Base-by-base conservation (phyloP, 2,329 filamentous ascomycete genomes). In the Polytolypa hystricis region DNA sequence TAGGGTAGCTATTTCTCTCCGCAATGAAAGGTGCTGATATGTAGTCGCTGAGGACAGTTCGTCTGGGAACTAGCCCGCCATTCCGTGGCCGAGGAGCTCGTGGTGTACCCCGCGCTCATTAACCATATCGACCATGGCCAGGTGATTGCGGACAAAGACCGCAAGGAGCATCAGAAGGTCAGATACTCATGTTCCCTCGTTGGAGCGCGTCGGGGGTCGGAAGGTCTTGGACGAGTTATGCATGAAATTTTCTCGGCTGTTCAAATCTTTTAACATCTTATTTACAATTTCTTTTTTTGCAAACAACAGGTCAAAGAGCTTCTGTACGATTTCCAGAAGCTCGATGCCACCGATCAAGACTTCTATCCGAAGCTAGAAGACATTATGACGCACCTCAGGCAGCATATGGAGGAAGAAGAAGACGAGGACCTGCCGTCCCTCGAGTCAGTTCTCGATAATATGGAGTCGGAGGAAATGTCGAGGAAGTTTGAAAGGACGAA, bases 21-120 rank as follows among this genome's bases (percentile, higher is more conserved):
- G n/a, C 23, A 26, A 26, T 8, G n/a, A n/a, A n/a, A 26, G 8
- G n/a, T 26, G n/a, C n/a, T 8, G n/a, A 26, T 26, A 26, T n/a
- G n/a, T n/a, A n/a, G n/a, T n/a, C n/a, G n/a, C n/a, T n/a, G n/a
- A n/a, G n/a, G 16, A 35, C 17, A 69, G 40, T 68, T 73, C 42
- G 64, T 61, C 10, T 71, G 69, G 69, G 66, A 70, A 40, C 55
- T 73, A 0, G 64, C 68, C 17, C 64, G 69, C 7, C 68, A 73
- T 47, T 60, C 65, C 0, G 58, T 71, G 34, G 66, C 62, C 6
- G 67, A 73, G 41, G 70, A 73, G 43, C 48, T 72, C 36, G 56
- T 75, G 7, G 56, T 75, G 1, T 74, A 74, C 41, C 71, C 72
- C 0, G 69, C 66, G 2, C 55, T 75, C 12, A 67, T 73, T 46